These are phyloP conservation scores for Helichrysum umbraculigerum DNA, from an alignment of 129 eudicot genomes.

Conservation along the genomic window DNA sequence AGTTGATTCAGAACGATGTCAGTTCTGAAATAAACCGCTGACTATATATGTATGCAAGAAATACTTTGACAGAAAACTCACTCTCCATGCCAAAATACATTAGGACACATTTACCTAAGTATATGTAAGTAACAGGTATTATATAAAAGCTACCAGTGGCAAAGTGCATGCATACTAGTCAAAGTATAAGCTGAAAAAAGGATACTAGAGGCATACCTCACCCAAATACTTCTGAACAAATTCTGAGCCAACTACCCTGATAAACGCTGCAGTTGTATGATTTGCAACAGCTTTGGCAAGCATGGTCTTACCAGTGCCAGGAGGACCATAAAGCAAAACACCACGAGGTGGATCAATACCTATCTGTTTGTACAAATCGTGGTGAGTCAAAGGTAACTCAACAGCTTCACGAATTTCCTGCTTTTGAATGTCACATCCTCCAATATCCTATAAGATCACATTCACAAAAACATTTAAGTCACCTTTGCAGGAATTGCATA, in stretches of 20 bases:
- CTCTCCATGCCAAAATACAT: too few species aligned
- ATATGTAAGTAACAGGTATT: too few species aligned
- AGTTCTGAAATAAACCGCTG: too few species aligned
- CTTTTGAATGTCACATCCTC: constrained; percentile 60
- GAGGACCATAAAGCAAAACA: constrained; percentile 53
- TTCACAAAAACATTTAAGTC: not conserved
- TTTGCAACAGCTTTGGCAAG: constrained; percentile 56
- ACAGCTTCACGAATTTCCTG: constrained; percentile 61
- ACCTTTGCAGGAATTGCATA: constrained; percentile 8
- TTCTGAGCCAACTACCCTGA: constrained; percentile 50
- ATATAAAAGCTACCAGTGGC: not conserved
- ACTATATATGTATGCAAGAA: not conserved
- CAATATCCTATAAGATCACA: constrained; percentile 40
- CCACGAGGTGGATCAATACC: constrained; percentile 61
- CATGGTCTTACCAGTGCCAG: constrained; percentile 58
- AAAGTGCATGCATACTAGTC: not conserved
- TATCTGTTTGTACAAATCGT: constrained; percentile 43
- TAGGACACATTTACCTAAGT: too few species aligned
- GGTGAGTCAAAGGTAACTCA: constrained; percentile 53
- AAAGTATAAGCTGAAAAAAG: not conserved
- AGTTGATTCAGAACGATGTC: too few species aligned
- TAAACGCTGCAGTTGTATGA: constrained; percentile 46
- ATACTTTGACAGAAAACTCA: too few species aligned
- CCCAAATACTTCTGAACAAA: constrained; percentile 51
- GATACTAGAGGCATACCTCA: constrained; percentile 28